Evolutionary conservation across 2,329 filamentous ascomycete genomes (phyloP).

Genomic region (Colletotrichum tanaceti): DNA sequence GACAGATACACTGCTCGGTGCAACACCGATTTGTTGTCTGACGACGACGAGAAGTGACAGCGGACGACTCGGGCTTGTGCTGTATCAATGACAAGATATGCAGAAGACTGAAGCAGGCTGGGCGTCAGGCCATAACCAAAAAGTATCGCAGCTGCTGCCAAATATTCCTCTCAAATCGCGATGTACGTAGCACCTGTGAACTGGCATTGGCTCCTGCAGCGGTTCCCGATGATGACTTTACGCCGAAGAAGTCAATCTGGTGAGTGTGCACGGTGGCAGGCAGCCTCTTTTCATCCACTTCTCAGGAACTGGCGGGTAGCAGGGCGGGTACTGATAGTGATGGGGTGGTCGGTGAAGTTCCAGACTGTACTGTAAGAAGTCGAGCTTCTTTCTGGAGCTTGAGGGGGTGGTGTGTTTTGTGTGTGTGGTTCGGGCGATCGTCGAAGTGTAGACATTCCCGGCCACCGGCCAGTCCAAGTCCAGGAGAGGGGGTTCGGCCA

Average conservation of each 20-base stretch:
- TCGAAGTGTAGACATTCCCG: background rate
- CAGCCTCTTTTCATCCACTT: constrained; percentile 9
- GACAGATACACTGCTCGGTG: background rate
- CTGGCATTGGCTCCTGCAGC: constrained; percentile 16
- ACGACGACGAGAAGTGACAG: background rate
- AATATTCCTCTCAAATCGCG: background rate
- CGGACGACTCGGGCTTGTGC: background rate
- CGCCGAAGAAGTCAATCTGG: constrained; percentile 28
- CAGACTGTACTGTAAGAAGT: constrained; percentile 23
- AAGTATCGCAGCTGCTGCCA: constrained; percentile 3
- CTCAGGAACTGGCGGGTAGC: background rate
- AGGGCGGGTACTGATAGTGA: constrained; percentile 4
- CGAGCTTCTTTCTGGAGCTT: background rate
- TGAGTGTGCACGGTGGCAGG: constrained; percentile 2
- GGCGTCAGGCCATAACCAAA: background rate
- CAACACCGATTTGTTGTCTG: background rate
- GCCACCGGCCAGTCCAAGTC: no score
- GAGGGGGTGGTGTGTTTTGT: no score
- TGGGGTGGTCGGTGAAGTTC: constrained; percentile 27
- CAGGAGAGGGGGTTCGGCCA: constrained; percentile 2
- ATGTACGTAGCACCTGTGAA: constrained; percentile 1
- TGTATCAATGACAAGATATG: background rate
- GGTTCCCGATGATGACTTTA: constrained; percentile 9
- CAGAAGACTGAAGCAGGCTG: background rate
- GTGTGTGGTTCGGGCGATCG: background rate